Evolutionary conservation across 2,329 filamentous ascomycete genomes (phyloP).

Genomic region (Penicillium freii): DNA sequence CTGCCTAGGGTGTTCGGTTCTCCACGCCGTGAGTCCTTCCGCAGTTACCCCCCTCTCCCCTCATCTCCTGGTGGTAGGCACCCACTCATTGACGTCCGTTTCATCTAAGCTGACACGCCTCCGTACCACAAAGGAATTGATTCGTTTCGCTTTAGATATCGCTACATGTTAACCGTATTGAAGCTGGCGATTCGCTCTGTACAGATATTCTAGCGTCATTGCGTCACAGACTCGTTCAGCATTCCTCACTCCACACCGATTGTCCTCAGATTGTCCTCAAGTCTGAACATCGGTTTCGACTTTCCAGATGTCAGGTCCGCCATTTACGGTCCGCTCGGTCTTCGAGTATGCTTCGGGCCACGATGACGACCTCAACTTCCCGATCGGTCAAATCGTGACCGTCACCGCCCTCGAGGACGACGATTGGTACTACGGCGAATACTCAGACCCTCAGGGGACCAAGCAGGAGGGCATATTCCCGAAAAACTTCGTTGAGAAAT

Average conservation of each 20-base stretch:
- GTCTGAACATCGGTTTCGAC: conserved; percentile 24
- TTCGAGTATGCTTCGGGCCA: conserved; percentile 92
- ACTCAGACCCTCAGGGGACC: conserved; percentile 69
- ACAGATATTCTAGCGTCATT: conserved; percentile 19
- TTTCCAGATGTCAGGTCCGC: conserved; percentile 63
- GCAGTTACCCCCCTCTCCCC: conserved; percentile 18
- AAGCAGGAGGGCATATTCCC: conserved; percentile 88
- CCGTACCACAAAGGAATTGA: conserved; percentile 23
- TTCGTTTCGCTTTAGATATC: conserved; percentile 14
- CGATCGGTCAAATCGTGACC: conserved; percentile 82
- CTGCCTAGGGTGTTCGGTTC: conserved; percentile 10
- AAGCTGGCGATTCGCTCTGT: conserved; percentile 23
- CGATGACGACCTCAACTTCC: conserved; percentile 90
- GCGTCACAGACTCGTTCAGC: conserved; percentile 16
- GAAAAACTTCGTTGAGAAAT: conserved; percentile 95
- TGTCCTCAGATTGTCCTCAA: conserved; percentile 26
- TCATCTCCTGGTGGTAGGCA: conserved; percentile 25
- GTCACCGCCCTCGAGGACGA: conserved; percentile 89
- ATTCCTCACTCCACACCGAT: conserved; percentile 24
- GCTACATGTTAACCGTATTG: conserved; percentile 22
- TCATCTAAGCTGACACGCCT: conserved; percentile 31
- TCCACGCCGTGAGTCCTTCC: conserved; percentile 14
- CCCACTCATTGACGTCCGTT: conserved; percentile 27
- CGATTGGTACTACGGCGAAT: conserved; percentile 92
- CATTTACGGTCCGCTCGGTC: conserved; percentile 92